Conservation (phyloP, 495 filamentous ascomycete genomes). For the Extremus antarcticus region DNA sequence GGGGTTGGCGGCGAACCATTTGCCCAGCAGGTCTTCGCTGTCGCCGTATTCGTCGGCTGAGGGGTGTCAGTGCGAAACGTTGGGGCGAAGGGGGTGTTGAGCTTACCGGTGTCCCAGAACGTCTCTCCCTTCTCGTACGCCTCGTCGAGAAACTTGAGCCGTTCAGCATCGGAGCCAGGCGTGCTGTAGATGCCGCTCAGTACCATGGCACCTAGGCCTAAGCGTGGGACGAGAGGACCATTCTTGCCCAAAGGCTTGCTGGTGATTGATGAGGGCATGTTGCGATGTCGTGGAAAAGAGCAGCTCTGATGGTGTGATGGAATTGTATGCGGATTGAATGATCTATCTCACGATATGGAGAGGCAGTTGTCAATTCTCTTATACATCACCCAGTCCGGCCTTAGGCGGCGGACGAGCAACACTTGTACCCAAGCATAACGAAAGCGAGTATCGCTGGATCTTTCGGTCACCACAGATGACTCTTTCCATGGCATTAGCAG, state of each 20-base stretch:
- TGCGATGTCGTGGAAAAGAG: background rate
- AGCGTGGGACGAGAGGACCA: slow-evolving; percentile 40
- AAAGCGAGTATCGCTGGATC: too few species aligned
- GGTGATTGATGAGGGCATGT: background rate
- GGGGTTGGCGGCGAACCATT: slow-evolving; percentile 24
- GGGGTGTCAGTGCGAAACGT: background rate
- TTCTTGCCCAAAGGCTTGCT: slow-evolving; percentile 36
- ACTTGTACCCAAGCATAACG: too few species aligned
- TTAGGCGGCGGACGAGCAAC: too few species aligned
- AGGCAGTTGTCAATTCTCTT: too few species aligned
- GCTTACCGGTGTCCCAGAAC: slow-evolving; percentile 33
- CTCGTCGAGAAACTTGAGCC: slow-evolving; percentile 23
- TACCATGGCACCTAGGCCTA: slow-evolving; percentile 47
- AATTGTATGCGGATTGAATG: background rate
- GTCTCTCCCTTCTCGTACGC: slow-evolving; percentile 21
- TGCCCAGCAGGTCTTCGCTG: slow-evolving; percentile 28
- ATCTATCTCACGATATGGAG: background rate
- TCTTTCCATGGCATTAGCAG: too few species aligned
- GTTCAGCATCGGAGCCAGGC: slow-evolving; percentile 21
- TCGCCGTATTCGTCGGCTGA: slow-evolving; percentile 22
- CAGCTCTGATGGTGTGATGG: too few species aligned
- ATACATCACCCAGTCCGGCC: too few species aligned
- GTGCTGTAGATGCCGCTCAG: slow-evolving; percentile 27
- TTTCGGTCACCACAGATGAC: too few species aligned
- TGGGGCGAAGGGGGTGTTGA: background rate